A percentile compares a stretch with the other conserved stretches of the same genome.
Conservation (phyloP, 345 rosid genomes). For the Pugionium dolabratum region DNA sequence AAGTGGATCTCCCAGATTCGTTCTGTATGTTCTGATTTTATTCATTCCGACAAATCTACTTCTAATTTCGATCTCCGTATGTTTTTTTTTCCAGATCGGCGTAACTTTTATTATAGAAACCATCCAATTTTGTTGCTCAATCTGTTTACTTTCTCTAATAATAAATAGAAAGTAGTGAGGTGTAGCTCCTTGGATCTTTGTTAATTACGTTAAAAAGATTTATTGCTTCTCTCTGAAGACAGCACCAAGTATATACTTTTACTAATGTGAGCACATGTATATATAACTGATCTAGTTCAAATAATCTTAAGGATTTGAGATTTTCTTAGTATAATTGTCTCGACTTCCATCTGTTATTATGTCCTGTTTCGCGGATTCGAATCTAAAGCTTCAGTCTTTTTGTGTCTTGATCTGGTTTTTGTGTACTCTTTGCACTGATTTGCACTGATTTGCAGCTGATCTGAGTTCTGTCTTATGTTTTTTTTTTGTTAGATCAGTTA, state of each 20-base stretch:
- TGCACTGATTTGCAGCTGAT: slow-evolving; percentile 27
- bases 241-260: slow-evolving; percentile 1
- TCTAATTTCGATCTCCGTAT: background rate
- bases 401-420: background rate
- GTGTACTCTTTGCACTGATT: background rate
- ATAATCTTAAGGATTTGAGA: background rate
- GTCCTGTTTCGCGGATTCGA: background rate
- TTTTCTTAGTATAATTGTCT: slow-evolving; percentile 11
- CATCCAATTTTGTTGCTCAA: slow-evolving; percentile 4
- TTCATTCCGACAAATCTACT: slow-evolving; percentile 28
- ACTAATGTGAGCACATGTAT: slow-evolving; percentile 9
- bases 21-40: slow-evolving; percentile 32
- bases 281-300: slow-evolving; percentile 16
- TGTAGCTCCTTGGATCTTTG: slow-evolving; percentile 20
- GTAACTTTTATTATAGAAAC: background rate
- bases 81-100: slow-evolving; percentile 25
- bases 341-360: slow-evolving; percentile 23
- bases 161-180: background rate
- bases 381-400: slow-evolving; percentile 25
- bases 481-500: slow-evolving; percentile 42
- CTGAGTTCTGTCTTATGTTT: background rate
- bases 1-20: slow-evolving; percentile 38
- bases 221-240: slow-evolving; percentile 34
- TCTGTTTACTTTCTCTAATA: slow-evolving; percentile 16
- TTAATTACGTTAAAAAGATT: slow-evolving; percentile 18